Evolutionary conservation across 139 green algal genomes (phyloP), one percentile per base, ranked within the genome.

Genomic region (Chlorella sp.): DNA sequence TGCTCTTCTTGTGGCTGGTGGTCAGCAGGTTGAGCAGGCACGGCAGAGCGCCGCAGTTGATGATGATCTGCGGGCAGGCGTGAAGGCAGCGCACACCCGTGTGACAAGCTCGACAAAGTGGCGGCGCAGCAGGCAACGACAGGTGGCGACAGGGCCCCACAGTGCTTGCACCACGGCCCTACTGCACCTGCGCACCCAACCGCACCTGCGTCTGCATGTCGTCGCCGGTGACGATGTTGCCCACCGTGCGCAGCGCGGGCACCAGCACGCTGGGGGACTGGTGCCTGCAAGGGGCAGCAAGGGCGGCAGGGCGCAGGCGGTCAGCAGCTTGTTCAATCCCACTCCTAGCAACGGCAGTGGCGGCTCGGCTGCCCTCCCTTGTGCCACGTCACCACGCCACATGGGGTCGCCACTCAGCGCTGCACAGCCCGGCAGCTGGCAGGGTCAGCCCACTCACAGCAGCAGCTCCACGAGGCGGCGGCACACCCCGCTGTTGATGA

Each of bases 141-240:
- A 51, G 44, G 44, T 6, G 9, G 44, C 7, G 44, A 16, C 44
- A 51, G 44, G 44, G 7, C 6, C n/a, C n/a, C n/a, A n/a, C n/a
- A n/a, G n/a, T n/a, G n/a, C n/a, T n/a, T n/a, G n/a, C n/a, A n/a
- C n/a, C n/a, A n/a, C n/a, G n/a, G n/a, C n/a, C n/a, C n/a, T n/a
- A n/a, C n/a, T n/a, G n/a, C n/a, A n/a, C n/a, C 38, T 20, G 36
- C 5, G 5, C 7, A 28, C 7, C 34, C 20, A 6, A 32, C 1
- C 41, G 3, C 39, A 62, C 39, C 39, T 78, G 55, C 51, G 96
- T 99, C 93, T 99, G 97, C 81, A 94, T 88, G 92, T 99, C 97
- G 87, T 99, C 96, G 16, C 97, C 97, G 0, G 97, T 99, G n/a
- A 99, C 97, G 80, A 99, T 99, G 92, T 99, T 99, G 82, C 98